Conservation (phyloP, 129 eudicot species). For the Centrapalus pauciflorus region DNA sequence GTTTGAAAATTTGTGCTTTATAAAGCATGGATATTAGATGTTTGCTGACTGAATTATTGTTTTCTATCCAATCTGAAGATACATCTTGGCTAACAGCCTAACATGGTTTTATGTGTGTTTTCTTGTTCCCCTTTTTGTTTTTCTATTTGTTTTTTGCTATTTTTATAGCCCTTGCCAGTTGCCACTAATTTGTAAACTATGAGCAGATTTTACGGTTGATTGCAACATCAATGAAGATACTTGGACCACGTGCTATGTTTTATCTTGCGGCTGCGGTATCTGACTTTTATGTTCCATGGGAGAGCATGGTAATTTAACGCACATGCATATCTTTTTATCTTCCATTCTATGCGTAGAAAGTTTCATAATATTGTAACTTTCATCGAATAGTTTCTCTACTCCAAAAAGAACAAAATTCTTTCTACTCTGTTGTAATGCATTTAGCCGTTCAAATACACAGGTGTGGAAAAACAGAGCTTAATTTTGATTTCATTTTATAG, state of each 20-base stretch:
- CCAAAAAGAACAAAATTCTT: not conserved
- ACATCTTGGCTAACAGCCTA: no score
- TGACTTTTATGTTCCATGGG: constrained; percentile 99
- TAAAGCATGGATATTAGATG: not conserved
- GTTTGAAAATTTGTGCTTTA: not conserved
- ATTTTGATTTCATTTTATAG: constrained; percentile 31
- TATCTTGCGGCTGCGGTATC: constrained; percentile 99
- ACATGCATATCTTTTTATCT: not conserved
- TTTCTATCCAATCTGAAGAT: no score
- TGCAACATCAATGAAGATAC: constrained; percentile 53
- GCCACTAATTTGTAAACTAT: constrained; percentile 4
- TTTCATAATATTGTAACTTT: not conserved
- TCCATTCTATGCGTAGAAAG: not conserved
- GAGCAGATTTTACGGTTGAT: constrained; percentile 67
- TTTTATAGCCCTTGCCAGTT: not conserved
- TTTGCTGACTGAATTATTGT: not conserved
- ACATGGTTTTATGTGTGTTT: no score
- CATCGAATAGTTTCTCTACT: not conserved
- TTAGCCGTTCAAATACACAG: not conserved
- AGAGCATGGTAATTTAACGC: constrained; percentile 67
- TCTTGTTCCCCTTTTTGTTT: not conserved
- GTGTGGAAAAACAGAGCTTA: not conserved
- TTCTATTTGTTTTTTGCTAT: no score
- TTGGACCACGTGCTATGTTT: constrained; percentile 82
- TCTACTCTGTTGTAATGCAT: not conserved